These are phyloP conservation scores for Kwoniella dendrophila DNA, from an alignment of 768 basidiomycete species.

Conservation along the genomic window DNA sequence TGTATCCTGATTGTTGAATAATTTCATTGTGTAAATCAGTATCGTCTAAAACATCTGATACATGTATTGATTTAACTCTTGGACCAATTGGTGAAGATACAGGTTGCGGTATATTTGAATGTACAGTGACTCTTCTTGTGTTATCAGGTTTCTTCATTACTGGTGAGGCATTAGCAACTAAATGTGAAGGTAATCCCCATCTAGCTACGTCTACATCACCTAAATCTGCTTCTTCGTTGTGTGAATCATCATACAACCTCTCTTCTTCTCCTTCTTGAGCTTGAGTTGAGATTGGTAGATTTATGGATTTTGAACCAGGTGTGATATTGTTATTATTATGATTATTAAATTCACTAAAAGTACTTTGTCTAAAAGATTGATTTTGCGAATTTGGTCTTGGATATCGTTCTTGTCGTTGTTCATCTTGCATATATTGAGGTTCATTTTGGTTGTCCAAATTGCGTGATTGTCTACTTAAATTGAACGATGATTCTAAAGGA, in stretches of 20 bases:
- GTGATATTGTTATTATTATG: not conserved
- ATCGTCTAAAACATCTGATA: slow-evolving; percentile 15
- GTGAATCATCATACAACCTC: not conserved
- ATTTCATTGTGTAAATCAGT: slow-evolving; percentile 5
- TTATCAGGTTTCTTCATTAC: not conserved
- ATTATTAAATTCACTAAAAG: slow-evolving; percentile 6
- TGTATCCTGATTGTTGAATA: slow-evolving; percentile 2
- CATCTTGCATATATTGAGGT: not conserved
- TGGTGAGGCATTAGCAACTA: slow-evolving; percentile 16
- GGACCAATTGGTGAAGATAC: slow-evolving; percentile 6
- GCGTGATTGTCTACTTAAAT: not conserved
- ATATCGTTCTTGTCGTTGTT: not conserved
- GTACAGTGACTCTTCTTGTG: slow-evolving; percentile 7
- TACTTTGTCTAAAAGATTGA: slow-evolving; percentile 12
- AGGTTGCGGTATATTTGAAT: slow-evolving; percentile 7
- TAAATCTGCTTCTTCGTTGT: slow-evolving; percentile 9
- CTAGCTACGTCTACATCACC: slow-evolving; percentile 34
- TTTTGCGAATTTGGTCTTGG: not conserved
- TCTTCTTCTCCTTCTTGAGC: not conserved
- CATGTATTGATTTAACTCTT: slow-evolving; percentile 7
- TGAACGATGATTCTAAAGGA: slow-evolving; percentile 2
- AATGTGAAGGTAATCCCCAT: slow-evolving; percentile 43
- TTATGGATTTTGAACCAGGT: not conserved
- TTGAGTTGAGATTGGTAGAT: not conserved
- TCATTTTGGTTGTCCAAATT: not conserved